A percentile compares a stretch with the other conserved stretches of the same genome.
Conservation (phyloP, 2,329 filamentous ascomycete species). For the Trichoderma afroharzianum region DNA sequence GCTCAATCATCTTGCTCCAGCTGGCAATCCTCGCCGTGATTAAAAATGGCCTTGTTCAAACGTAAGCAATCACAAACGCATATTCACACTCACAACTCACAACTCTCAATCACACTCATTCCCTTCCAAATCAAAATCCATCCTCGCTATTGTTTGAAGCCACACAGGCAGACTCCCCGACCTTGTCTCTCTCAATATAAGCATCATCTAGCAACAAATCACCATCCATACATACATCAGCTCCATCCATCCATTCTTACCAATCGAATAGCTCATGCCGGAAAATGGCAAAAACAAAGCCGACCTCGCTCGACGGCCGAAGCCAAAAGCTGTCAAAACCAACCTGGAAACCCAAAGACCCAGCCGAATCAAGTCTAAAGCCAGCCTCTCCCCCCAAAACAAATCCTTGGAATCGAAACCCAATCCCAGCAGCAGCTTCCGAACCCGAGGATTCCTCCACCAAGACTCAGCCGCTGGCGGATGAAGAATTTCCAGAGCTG, state of each 20-base stretch:
- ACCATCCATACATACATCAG: neutral
- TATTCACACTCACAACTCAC: neutral
- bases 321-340: constrained; percentile 11
- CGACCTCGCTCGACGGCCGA: constrained; percentile 28
- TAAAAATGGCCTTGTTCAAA: neutral
- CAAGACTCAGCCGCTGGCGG: neutral
- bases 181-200: neutral
- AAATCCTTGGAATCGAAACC: constrained; percentile 30
- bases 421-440: neutral
- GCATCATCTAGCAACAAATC: too few species aligned
- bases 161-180: neutral
- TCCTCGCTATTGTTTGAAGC: neutral
- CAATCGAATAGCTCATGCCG: neutral
- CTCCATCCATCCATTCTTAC: neutral
- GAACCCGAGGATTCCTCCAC: neutral
- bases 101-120: too few species aligned
- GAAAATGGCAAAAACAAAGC: constrained; percentile 23
- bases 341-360: constrained; percentile 17
- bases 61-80: neutral
- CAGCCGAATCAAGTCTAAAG: constrained; percentile 21
- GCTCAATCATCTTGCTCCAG: neutral
- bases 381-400: constrained; percentile 33
- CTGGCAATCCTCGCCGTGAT: neutral
- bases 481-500: constrained; percentile 24
- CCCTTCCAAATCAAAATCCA: neutral